Evolutionary conservation across 2,329 filamentous ascomycete genomes (phyloP), one percentile per base, ranked within the genome.

Genomic region (Remersonia thermophila): DNA sequence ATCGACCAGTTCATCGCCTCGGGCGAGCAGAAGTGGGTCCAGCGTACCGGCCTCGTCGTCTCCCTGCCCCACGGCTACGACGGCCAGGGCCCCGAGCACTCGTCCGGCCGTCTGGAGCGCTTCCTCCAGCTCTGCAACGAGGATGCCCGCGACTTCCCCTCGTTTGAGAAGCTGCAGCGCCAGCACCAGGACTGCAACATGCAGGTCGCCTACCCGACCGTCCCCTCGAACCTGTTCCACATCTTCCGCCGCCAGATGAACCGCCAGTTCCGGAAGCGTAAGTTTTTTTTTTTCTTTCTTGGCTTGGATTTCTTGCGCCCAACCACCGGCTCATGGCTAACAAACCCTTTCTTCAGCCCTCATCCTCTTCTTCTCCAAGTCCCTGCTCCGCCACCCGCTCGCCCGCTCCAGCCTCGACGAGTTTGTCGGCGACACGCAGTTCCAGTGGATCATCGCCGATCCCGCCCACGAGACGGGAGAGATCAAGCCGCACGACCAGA

Each of bases 121-220:
- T 98, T 93, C 66, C 73, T 98, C 46, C 91, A 96, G 63, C 78
- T 98, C 42, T 91, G 82, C 65, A 96, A 96, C 63, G 91, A 98
- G 61, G 91, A 98, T 56, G 87, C 91, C 38, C 83, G 91, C 46
- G 74, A 91, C 52, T 98, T 86, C 78, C 91, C 91, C 36, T 71
- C 77, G 2, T 69, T 73, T 23, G 86, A 94, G 48, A 95, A 91
- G 70, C 76, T 96, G 42, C 80, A 93, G 37, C 85, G 91, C 50
- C 91, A 96, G 64, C 91, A 98, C 68, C 91, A 98, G 67, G 91
- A 98, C 66, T 94, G 86, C 72, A 98, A 98, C 68, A 93, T 98
- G 78, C 91, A 98, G 67, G 82, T 98, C 58, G 86, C 80, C 38
- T 94, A 91, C 70, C 87, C 93, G 77, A 98, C 91, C n/a, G 83